Evolutionary conservation across 495 filamentous ascomycete species (phyloP), one percentile per base, ranked within the genome.

Genomic region (Lasiosphaeria hispida): DNA sequence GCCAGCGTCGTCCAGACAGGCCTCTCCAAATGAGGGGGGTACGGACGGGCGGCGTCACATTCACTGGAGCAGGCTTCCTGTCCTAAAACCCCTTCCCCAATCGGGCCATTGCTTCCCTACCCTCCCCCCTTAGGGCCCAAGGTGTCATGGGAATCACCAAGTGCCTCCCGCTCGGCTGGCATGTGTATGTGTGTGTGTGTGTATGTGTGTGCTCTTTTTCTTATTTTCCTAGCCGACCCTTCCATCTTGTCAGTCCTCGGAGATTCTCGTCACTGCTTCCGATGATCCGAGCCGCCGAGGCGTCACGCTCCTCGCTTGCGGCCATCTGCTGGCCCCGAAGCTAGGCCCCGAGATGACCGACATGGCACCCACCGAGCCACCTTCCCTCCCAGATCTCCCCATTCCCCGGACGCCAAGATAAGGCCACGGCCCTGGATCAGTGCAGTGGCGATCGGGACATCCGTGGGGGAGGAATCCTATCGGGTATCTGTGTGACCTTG

Each of bases 401-500:
- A 13, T 30, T 47, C 33, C 42, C 53, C 42, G 36, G 58, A 48
- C 51, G 43, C 51, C 43, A 42, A 37, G 51, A 43, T 44, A 38
- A 55, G 5, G 14, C 51, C 58, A 49, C 18, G 52, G 15, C 58
- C 41, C 44, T 33, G 52, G 58, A 43, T 44, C 52, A 45, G 23
- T 37, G 48, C 53, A 48, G 30, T 49, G 52, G 55, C 62, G 62
- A 64, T 64, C 62, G 62, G 43, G 55, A 61, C 55, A 59, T 47
- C 58, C 62, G 55, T 51, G 37, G 43, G 59, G 54, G 47, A 56
- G 55, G 55, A 64, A 64, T 55, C 59, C 59, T 64, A 61, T 64
- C 62, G 62, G 62, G 51, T 59, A 62, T 37, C 53, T 59, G 62
- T 64, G 62, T 42, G 10, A 64, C 62, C 18, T 41, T 40, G 33